Evolutionary conservation across 2,329 filamentous ascomycete species (phyloP).

Genomic region (Epichloe sibirici): DNA sequence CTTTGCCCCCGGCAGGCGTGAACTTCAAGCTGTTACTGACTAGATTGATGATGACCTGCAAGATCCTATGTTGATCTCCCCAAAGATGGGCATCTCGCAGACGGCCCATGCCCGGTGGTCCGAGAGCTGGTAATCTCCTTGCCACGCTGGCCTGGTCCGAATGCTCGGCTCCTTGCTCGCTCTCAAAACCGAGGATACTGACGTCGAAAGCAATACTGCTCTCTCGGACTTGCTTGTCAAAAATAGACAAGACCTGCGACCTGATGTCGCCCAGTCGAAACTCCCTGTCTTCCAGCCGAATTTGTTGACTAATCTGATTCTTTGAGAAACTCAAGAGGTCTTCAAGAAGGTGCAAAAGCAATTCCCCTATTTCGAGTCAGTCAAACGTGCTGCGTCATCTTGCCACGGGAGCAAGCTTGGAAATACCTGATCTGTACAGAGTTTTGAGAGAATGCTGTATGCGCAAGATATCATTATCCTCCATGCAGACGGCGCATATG

Average conservation of each 20-base stretch:
- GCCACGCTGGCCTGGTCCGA: slow-evolving; percentile 22
- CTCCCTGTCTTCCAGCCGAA: slow-evolving; percentile 72
- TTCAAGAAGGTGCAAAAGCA: slow-evolving; percentile 74
- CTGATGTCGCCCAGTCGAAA: slow-evolving; percentile 76
- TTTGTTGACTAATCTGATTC: slow-evolving; percentile 80
- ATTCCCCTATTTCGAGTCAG: slow-evolving; percentile 36
- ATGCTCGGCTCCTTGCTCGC: slow-evolving; percentile 15
- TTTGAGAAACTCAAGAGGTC: slow-evolving; percentile 89
- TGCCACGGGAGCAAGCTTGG: neutral
- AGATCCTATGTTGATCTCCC: slow-evolving; percentile 84
- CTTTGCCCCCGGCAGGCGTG: slow-evolving; percentile 63
- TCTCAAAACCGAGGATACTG: slow-evolving; percentile 41
- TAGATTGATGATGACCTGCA: slow-evolving; percentile 88
- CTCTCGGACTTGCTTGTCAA: slow-evolving; percentile 80
- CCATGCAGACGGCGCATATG: slow-evolving; percentile 88
- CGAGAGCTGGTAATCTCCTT: slow-evolving; percentile 41
- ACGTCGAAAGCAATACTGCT: slow-evolving; percentile 63
- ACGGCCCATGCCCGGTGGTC: slow-evolving; percentile 52
- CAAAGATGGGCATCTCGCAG: slow-evolving; percentile 79
- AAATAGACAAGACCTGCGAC: slow-evolving; percentile 73
- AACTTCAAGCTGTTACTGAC: slow-evolving; percentile 91
- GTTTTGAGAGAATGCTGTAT: slow-evolving; percentile 78
- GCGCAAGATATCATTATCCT: slow-evolving; percentile 65
- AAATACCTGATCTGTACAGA: slow-evolving; percentile 50
- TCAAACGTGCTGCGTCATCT: neutral